Conservation (phyloP, 768 basidiomycete genomes). For the Hydnum rufescens region DNA sequence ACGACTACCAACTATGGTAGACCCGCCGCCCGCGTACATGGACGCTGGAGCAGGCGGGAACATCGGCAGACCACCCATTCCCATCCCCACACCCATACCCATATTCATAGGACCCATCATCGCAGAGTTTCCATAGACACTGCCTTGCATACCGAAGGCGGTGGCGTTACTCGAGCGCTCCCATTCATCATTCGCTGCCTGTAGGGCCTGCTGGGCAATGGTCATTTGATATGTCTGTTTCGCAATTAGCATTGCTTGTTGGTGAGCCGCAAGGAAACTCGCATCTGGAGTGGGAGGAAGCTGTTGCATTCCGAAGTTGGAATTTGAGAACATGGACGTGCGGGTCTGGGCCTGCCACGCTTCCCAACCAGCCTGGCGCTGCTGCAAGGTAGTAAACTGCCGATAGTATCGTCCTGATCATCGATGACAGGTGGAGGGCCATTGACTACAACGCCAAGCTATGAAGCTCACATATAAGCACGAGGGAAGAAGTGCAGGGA, state of each 20-base stretch:
- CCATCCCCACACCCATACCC: conserved; percentile 15
- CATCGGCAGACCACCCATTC: conserved; percentile 7
- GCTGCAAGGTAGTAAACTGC: neutral
- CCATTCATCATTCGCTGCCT: conserved; percentile 79
- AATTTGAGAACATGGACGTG: no score
- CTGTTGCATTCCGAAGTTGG: conserved; percentile 7
- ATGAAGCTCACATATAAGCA: conserved; percentile 9
- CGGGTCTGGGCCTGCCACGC: no score
- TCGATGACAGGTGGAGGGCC: conserved; percentile 43
- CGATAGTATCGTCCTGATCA: conserved; percentile 17
- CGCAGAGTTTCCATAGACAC: conserved; percentile 18
- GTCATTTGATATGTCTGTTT: conserved; percentile 84
- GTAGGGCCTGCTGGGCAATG: conserved; percentile 79
- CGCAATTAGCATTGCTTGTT: conserved; percentile 70
- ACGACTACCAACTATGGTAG: conserved; percentile 3
- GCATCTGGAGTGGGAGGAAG: conserved; percentile 25
- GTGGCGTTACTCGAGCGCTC: conserved; percentile 48
- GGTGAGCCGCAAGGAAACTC: conserved; percentile 49
- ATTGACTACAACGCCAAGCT: conserved; percentile 82
- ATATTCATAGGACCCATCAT: conserved; percentile 25
- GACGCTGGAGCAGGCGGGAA: conserved; percentile 32
- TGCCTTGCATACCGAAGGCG: conserved; percentile 19
- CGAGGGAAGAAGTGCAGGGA: neutral
- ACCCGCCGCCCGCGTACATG: conserved; percentile 31
- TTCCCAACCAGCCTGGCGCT: neutral